These are phyloP conservation scores for Salix suchowensis DNA, from an alignment of 345 rosid species.

Conservation along the genomic window DNA sequence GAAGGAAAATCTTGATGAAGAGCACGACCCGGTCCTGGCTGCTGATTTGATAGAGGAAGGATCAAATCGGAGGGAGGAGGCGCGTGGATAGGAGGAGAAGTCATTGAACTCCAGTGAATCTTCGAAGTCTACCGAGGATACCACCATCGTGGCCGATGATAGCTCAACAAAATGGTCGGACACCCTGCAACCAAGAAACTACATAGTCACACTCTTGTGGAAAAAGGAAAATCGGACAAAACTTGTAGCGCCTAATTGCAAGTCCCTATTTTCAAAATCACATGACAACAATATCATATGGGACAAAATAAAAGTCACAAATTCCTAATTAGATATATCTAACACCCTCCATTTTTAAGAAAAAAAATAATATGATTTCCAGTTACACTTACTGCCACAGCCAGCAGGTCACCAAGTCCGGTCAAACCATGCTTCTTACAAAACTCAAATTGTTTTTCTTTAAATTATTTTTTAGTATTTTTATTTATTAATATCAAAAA, in stretches of 20 bases:
- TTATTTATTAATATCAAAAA: no score
- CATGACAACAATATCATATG: background rate
- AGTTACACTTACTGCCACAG: conserved; percentile 3
- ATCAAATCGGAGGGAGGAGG: conserved; percentile 77
- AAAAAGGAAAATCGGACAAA: background rate
- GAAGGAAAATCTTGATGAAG: conserved; percentile 91
- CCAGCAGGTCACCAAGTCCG: background rate
- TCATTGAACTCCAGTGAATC: conserved; percentile 58
- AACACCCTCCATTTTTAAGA: background rate
- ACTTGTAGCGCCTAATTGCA: background rate
- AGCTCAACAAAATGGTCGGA: conserved; percentile 85
- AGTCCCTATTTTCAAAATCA: background rate
- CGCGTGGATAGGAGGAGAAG: conserved; percentile 55
- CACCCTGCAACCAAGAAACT: conserved; percentile 49
- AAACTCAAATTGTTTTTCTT: no score
- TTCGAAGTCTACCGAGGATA: conserved; percentile 71
- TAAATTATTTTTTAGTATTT: no score
- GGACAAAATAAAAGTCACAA: background rate
- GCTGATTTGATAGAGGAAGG: conserved; percentile 51
- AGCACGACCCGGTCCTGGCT: conserved; percentile 66
- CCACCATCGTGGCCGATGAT: conserved; percentile 55
- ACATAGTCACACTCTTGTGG: background rate
- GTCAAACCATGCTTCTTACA: no score
- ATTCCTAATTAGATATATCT: background rate
- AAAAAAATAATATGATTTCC: background rate